These are phyloP conservation scores for Colletotrichum limetticola DNA, from an alignment of 2,329 filamentous ascomycete genomes.

Conservation along the genomic window DNA sequence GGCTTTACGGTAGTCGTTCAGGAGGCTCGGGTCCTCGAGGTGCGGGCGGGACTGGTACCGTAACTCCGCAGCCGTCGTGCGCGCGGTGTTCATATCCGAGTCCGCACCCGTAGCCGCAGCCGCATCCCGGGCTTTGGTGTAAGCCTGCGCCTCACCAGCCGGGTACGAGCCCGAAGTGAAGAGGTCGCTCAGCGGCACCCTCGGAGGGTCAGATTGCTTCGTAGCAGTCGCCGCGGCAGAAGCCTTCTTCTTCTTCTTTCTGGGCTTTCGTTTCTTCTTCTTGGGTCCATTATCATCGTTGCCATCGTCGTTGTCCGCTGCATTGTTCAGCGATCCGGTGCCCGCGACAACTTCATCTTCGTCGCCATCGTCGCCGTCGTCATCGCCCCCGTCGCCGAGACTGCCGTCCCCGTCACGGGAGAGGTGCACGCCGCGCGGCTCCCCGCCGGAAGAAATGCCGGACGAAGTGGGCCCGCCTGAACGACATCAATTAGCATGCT, in stretches of 20 bases:
- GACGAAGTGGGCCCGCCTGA: constrained; percentile 35
- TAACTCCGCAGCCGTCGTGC: constrained; percentile 40
- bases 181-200: constrained; percentile 44
- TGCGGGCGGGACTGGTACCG: constrained; percentile 39
- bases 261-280: constrained; percentile 30
- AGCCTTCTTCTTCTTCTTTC: constrained; percentile 38
- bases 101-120: constrained; percentile 8
- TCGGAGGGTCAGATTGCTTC: constrained; percentile 46
- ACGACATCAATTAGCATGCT: constrained; percentile 35
- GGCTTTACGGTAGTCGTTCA: constrained; percentile 83
- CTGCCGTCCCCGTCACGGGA: constrained; percentile 55
- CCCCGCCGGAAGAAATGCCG: constrained; percentile 46
- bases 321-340: not conserved
- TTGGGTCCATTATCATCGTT: not conserved
- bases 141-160: constrained; percentile 41
- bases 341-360: constrained; percentile 9
- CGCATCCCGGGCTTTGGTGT: constrained; percentile 32
- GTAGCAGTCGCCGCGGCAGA: constrained; percentile 10
- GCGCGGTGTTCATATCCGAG: constrained; percentile 24
- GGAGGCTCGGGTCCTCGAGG: constrained; percentile 65
- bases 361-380: constrained; percentile 43
- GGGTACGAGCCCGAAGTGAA: constrained; percentile 43
- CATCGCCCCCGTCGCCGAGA: constrained; percentile 46
- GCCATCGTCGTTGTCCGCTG: not conserved
- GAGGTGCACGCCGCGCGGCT: constrained; percentile 52